phyloP scores from a whole-genome alignment of 1,284 basidiomycete genomes.

The Ustilago cynodontis region DNA sequence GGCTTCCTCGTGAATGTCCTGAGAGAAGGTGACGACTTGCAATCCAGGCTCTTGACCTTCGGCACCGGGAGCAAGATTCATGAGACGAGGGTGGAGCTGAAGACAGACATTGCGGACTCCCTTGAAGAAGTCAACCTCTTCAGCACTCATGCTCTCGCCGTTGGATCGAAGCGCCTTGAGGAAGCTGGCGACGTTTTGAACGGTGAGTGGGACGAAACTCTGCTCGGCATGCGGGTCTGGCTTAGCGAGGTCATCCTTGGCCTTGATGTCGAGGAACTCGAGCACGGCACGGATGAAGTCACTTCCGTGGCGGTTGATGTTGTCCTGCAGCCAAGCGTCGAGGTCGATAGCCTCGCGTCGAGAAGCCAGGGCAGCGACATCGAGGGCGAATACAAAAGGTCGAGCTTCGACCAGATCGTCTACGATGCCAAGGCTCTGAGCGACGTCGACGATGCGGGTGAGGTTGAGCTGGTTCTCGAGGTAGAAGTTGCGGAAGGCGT shows the following conservation, averaged over 20 bases:
- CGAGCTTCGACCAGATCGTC: slow-evolving; percentile 88
- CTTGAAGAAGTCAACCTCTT: slow-evolving; percentile 88
- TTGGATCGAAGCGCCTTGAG: slow-evolving; percentile 66
- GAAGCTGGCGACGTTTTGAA: slow-evolving; percentile 66
- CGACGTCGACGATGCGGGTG: slow-evolving; percentile 92
- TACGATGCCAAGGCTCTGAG: slow-evolving; percentile 91
- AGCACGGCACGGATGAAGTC: slow-evolving; percentile 82
- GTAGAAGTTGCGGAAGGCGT: slow-evolving; percentile 91
- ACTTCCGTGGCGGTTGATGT: slow-evolving; percentile 80
- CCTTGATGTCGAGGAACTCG: slow-evolving; percentile 67
- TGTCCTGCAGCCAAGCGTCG: slow-evolving; percentile 94
- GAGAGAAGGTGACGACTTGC: slow-evolving; percentile 85
- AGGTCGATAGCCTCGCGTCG: slow-evolving; percentile 93
- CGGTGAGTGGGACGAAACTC: slow-evolving; percentile 65
- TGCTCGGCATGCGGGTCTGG: slow-evolving; percentile 67
- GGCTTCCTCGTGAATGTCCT: slow-evolving; percentile 86
- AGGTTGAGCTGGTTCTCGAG: slow-evolving; percentile 92
- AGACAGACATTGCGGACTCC: slow-evolving; percentile 93
- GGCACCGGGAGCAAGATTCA: slow-evolving; percentile 87
- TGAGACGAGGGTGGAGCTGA: slow-evolving; percentile 94
- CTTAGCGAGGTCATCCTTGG: slow-evolving; percentile 66
- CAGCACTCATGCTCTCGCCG: slow-evolving; percentile 72
- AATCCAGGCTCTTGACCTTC: slow-evolving; percentile 92
- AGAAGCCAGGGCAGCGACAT: slow-evolving; percentile 92
- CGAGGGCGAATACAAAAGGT: slow-evolving; percentile 82